Evolutionary conservation across 2,329 filamentous ascomycete species (phyloP).

Genomic region (Fusarium sp.): DNA sequence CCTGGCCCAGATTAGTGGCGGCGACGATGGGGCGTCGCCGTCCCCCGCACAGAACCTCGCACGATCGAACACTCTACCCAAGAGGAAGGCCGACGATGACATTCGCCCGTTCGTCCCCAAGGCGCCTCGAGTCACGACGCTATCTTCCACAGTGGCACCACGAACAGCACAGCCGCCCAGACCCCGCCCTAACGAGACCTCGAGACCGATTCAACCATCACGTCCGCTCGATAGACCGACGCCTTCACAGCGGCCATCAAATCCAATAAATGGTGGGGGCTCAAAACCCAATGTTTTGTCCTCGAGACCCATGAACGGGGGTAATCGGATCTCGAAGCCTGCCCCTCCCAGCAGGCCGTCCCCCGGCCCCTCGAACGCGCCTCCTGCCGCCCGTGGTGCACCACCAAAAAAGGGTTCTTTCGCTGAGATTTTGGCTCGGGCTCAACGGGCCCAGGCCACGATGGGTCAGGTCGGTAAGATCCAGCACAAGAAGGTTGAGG

Average conservation of each 20-base stretch:
- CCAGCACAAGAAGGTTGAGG: slow-evolving; percentile 80
- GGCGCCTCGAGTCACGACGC: slow-evolving; percentile 50
- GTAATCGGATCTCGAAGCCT: slow-evolving; percentile 42
- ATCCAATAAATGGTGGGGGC: slow-evolving; percentile 18
- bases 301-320: slow-evolving; percentile 43
- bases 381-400: slow-evolving; percentile 53
- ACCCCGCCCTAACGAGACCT: slow-evolving; percentile 19
- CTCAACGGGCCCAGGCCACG: slow-evolving; percentile 71
- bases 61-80: slow-evolving; percentile 51
- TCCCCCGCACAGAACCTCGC: slow-evolving; percentile 47
- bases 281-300: slow-evolving; percentile 38
- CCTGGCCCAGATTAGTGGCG: slow-evolving; percentile 69
- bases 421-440: slow-evolving; percentile 79
- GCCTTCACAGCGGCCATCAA: slow-evolving; percentile 39
- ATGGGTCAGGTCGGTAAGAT: slow-evolving; percentile 76
- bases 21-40: slow-evolving; percentile 57
- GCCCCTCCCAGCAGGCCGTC: slow-evolving; percentile 39
- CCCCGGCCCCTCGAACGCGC: slow-evolving; percentile 50
- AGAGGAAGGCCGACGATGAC: slow-evolving; percentile 70
- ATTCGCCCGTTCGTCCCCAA: slow-evolving; percentile 57
- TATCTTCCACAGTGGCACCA: slow-evolving; percentile 41
- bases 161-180: slow-evolving; percentile 33
- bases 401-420: slow-evolving; percentile 79
- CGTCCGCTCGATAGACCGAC: slow-evolving; percentile 44
- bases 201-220: slow-evolving; percentile 37